Percentiles rank a stretch among this genome's conserved stretches.
phyloP scores from a whole-genome alignment of 2,329 filamentous ascomycete species.

The Chalara sp. region DNA sequence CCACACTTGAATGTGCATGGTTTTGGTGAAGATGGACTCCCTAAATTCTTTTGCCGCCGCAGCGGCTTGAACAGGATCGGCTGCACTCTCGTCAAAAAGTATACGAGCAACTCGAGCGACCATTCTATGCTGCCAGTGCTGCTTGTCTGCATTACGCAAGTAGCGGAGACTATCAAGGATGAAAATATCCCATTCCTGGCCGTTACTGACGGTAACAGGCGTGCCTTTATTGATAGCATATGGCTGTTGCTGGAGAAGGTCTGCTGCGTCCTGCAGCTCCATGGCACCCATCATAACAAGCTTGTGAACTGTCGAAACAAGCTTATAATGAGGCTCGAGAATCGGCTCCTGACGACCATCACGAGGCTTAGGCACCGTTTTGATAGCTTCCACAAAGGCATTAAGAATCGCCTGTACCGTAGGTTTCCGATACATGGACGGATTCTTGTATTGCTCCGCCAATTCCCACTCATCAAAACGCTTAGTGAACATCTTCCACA shows the following conservation, averaged over 20 bases:
- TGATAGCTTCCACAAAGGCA: constrained; percentile 51
- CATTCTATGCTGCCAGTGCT: constrained; percentile 72
- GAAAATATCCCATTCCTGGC: constrained; percentile 52
- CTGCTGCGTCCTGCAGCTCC: constrained; percentile 23
- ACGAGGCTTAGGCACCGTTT: constrained; percentile 51
- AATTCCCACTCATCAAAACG: constrained; percentile 33
- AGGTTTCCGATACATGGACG: constrained; percentile 9
- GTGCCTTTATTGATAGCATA: constrained; percentile 23
- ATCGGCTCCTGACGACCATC: constrained; percentile 57
- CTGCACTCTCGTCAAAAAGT: constrained; percentile 47
- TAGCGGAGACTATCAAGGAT: constrained; percentile 38
- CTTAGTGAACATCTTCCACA: constrained; percentile 62
- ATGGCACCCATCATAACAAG: constrained; percentile 38
- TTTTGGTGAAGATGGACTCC: constrained; percentile 68
- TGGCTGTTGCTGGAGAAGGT: constrained; percentile 28
- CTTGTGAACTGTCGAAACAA: constrained; percentile 61
- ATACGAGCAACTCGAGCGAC: constrained; percentile 54
- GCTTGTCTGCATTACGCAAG: constrained; percentile 50
- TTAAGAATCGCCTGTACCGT: constrained; percentile 43
- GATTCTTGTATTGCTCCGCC: constrained; percentile 16
- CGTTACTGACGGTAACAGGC: constrained; percentile 18
- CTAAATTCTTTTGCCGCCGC: constrained; percentile 59
- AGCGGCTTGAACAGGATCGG: constrained; percentile 38
- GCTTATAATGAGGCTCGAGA: constrained; percentile 68
- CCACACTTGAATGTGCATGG: constrained; percentile 68